Evolutionary conservation across 345 rosid species (phyloP).

Genomic region (Pugionium dolabratum): DNA sequence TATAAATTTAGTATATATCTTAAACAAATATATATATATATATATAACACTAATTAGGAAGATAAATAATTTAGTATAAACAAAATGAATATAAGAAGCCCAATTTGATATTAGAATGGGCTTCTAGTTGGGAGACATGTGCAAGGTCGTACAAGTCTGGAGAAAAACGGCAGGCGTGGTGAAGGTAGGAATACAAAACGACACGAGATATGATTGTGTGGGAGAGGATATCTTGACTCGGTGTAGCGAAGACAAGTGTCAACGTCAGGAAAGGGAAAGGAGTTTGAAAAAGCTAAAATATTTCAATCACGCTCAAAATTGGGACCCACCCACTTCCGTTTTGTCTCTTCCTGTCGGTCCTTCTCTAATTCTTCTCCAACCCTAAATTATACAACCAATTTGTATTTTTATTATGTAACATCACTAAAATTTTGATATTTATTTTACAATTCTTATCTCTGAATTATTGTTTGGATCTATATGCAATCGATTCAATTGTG

Average conservation of each 20-base stretch:
- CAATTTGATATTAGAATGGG: neutral
- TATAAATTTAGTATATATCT: too few relatives aligned
- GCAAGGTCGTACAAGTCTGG: neutral
- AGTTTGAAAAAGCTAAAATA: slow-evolving; percentile 11
- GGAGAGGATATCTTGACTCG: neutral
- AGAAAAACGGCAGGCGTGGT: slow-evolving; percentile 33
- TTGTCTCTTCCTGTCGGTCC: slow-evolving; percentile 44
- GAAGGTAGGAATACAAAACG: slow-evolving; percentile 15
- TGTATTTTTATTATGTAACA: neutral
- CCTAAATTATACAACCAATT: neutral
- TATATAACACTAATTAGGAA: too few relatives aligned
- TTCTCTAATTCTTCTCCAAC: slow-evolving; percentile 5
- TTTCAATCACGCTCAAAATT: slow-evolving; percentile 39
- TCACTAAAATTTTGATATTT: neutral
- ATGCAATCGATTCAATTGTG: neutral
- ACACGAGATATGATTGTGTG: slow-evolving; percentile 3
- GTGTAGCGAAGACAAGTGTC: slow-evolving; percentile 30
- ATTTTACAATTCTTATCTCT: neutral
- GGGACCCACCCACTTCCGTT: slow-evolving; percentile 27
- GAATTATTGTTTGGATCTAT: neutral
- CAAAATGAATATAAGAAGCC: neutral
- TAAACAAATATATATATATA: too few relatives aligned
- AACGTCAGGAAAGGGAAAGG: slow-evolving; percentile 10
- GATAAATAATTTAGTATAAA: too few relatives aligned
- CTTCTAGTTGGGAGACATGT: neutral